Evolutionary conservation across 108 stramenopile genomes (phyloP), one percentile per base, ranked within the genome.

Genomic region (Fistulifera solaris): DNA sequence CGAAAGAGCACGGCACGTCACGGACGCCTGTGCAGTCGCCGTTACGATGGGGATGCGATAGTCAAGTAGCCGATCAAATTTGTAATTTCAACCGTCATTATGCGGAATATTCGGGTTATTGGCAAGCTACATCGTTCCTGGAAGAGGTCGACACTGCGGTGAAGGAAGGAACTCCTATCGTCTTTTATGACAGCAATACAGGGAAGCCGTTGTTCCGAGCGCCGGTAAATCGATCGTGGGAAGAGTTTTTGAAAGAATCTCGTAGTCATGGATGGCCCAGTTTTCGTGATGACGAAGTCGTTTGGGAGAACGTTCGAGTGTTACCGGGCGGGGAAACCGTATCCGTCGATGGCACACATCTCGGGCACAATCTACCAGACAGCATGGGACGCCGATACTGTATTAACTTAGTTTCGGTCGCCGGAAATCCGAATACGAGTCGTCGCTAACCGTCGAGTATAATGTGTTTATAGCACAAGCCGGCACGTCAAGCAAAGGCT

Each of bases 341-440:
- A 1, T 75, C 73, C 17, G 63, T 90, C 1, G 85, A 88, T 61
- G 94, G 91, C 13, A 81, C 89, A 0, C 91, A 95, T 58, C 57
- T 93, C 31, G 94, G 87, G 15, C 81, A 87, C 57, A 89, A 89
- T 55, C 49, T 85, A 19, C 79, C 75, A 1, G 90, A 90, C 47
- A 18, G 52, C 50, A 79, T 52, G n/a, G 91, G 89, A 35, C 92
- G 92, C 52, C 64, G 91, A 22, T 94, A 90, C 57, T 96, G 94
- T 59, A 96, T 96, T 63, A 96, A 94, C 48, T 72, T 96, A 8
- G 92, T 92, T 1, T 83, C 83, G 45, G 76, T 94, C 25, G 92
- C 92, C 28, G 92, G 89, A 43, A 55, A 56, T 31, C 78, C 85
- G 10, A 62, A 17, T n/a, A 52, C 40, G 31, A 35, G 3, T 35